phyloP scores from a whole-genome alignment of 495 filamentous ascomycete genomes.

The Hyaloscypha bicolor region DNA sequence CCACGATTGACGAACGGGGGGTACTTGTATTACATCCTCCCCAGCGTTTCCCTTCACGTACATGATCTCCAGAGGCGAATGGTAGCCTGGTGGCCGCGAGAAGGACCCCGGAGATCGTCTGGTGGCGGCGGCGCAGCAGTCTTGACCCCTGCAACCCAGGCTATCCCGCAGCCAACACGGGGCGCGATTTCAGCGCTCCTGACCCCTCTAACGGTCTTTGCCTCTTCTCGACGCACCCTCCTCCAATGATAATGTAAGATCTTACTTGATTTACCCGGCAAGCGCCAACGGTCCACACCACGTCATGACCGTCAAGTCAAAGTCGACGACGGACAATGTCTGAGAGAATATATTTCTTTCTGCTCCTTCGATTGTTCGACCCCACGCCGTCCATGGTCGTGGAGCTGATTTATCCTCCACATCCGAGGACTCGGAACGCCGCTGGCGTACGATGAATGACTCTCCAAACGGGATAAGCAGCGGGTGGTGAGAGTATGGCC shows the following conservation, averaged over 20 bases:
- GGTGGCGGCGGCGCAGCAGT: neutral
- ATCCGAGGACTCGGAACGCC: neutral
- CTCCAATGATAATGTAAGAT: neutral
- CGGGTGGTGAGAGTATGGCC: conserved; percentile 12
- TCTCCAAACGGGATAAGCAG: neutral
- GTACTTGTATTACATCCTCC: neutral
- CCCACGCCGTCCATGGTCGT: neutral
- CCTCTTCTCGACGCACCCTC: neutral
- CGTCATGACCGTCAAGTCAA: neutral
- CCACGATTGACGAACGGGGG: neutral
- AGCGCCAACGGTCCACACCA: neutral
- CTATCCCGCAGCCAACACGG: no score
- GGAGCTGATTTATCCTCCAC: neutral
- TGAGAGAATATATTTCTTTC: neutral
- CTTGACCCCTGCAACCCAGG: neutral
- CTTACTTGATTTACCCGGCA: neutral
- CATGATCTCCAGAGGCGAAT: neutral
- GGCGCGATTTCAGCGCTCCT: neutral
- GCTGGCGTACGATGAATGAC: neutral
- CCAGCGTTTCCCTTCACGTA: neutral
- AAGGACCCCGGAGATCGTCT: neutral
- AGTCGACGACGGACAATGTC: neutral
- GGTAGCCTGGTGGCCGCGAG: neutral
- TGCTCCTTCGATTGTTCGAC: neutral
- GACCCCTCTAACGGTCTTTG: neutral